Conservation (phyloP, 2,329 filamentous ascomycete genomes). For the Pseudogymnoascus sp. region DNA sequence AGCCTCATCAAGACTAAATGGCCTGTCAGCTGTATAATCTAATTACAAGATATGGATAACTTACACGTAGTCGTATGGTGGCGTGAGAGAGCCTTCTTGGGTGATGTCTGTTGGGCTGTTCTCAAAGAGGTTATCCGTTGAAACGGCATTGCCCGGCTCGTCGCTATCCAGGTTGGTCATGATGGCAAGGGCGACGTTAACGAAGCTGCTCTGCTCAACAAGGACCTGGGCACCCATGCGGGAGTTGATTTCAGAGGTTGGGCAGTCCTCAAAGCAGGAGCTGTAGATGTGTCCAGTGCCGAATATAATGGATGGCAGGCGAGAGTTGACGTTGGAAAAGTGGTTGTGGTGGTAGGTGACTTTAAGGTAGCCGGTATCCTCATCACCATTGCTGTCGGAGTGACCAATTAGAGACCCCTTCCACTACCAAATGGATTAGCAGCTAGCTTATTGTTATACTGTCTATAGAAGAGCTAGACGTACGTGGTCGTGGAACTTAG, state of each 20-base stretch:
- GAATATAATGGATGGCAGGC: constrained; percentile 57
- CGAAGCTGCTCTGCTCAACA: constrained; percentile 34
- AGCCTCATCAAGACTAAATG: not conserved
- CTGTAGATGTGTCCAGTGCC: constrained; percentile 58
- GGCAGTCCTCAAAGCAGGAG: constrained; percentile 38
- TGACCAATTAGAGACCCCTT: constrained; percentile 55
- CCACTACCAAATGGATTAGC: constrained; percentile 28
- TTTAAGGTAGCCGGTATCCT: constrained; percentile 55
- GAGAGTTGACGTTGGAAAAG: constrained; percentile 58
- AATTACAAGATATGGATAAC: not conserved
- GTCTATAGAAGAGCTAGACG: not conserved
- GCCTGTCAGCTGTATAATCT: not conserved
- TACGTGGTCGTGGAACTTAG: constrained; percentile 46
- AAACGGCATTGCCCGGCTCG: not conserved
- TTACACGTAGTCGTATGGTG: constrained; percentile 17
- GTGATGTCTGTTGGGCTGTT: constrained; percentile 18
- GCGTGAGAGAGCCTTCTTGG: constrained; percentile 13
- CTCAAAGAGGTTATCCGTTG: not conserved
- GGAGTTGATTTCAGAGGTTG: constrained; percentile 48
- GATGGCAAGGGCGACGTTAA: not conserved
- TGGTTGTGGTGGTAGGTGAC: constrained; percentile 63
- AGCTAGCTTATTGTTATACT: not conserved
- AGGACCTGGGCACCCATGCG: constrained; percentile 50
- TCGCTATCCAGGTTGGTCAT: not conserved
- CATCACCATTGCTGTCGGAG: constrained; percentile 48